A percentile compares a stretch with the other conserved stretches of the same genome.
Evolutionary conservation across 495 filamentous ascomycete genomes (phyloP).

Genomic region (Podospora pseudoanserina): DNA sequence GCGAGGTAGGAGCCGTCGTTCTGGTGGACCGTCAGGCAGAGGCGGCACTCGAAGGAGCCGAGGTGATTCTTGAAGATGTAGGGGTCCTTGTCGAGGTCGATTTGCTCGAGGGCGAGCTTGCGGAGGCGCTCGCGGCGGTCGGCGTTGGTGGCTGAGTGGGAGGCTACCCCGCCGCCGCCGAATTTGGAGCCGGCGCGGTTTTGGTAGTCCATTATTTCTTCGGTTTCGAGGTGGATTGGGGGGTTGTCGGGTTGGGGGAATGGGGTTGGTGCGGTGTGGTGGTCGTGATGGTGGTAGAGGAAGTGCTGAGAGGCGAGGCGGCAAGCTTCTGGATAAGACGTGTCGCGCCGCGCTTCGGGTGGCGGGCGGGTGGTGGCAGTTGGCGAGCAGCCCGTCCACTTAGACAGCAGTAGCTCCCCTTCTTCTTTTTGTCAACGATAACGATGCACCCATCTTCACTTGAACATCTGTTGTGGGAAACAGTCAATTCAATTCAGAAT

Average conservation of each 20-base stretch:
- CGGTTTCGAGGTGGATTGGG: background rate
- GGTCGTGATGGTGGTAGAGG: constrained; percentile 5
- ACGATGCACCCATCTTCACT: too few species aligned
- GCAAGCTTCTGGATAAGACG: background rate
- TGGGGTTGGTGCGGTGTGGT: background rate
- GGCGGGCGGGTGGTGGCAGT: background rate
- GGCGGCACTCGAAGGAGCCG: constrained; percentile 94
- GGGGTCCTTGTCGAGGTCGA: constrained; percentile 98
- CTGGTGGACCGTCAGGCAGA: constrained; percentile 98
- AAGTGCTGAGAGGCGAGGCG: background rate
- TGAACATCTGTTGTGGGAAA: background rate
- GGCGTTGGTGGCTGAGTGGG: constrained; percentile 87
- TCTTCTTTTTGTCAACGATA: background rate
- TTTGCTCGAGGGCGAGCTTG: constrained; percentile 95
- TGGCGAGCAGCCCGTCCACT: background rate
- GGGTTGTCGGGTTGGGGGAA: background rate
- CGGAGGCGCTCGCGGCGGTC: constrained; percentile 95
- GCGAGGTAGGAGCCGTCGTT: constrained; percentile 99
- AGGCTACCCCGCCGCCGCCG: constrained; percentile 95
- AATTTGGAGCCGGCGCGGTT: constrained; percentile 98
- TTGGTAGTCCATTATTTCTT: constrained; percentile 59
- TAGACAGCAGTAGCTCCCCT: background rate
- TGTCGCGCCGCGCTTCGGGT: background rate
- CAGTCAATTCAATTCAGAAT: background rate
- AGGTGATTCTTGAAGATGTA: constrained; percentile 99